A percentile compares a stretch with the other conserved stretches of the same genome.
Evolutionary conservation across 192 early-diverging fungal species (phyloP).

Genomic region (Kickxella alabastrina): DNA sequence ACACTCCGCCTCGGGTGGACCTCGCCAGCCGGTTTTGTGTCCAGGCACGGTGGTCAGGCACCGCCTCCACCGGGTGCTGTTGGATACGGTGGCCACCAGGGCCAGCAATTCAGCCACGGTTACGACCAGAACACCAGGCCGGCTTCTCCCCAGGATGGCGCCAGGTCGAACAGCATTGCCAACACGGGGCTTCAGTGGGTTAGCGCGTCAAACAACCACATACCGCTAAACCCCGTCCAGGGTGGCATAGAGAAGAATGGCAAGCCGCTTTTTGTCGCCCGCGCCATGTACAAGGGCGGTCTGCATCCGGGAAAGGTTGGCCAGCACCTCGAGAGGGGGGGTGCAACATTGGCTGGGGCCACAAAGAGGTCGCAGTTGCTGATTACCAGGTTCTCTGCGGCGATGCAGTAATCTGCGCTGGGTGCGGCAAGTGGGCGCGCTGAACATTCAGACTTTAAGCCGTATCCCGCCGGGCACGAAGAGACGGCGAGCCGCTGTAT

Average conservation of each 20-base stretch:
- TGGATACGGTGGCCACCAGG: too few relatives aligned
- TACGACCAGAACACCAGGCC: background rate
- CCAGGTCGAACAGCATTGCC: background rate
- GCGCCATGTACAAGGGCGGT: slow-evolving; percentile 50
- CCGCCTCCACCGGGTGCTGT: slow-evolving; percentile 15
- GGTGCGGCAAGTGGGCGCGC: slow-evolving; percentile 40
- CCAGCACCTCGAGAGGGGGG: slow-evolving; percentile 41
- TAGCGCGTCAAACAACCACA: slow-evolving; percentile 25
- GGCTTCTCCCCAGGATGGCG: background rate
- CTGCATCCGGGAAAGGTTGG: slow-evolving; percentile 51
- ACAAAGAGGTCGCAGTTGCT: slow-evolving; percentile 50
- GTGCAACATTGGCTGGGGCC: slow-evolving; percentile 51
- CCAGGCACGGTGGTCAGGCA: slow-evolving; percentile 9
- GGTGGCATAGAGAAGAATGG: slow-evolving; percentile 57
- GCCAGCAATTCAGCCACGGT: too few relatives aligned
- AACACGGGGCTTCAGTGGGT: slow-evolving; percentile 31
- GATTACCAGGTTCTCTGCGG: slow-evolving; percentile 62
- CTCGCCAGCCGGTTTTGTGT: too few relatives aligned
- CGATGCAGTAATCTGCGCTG: slow-evolving; percentile 54
- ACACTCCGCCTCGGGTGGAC: slow-evolving; percentile 13
- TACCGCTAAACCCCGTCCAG: slow-evolving; percentile 53
- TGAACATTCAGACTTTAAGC: slow-evolving; percentile 36
- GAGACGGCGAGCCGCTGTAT: slow-evolving; percentile 45
- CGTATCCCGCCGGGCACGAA: slow-evolving; percentile 37
- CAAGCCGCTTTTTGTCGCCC: slow-evolving; percentile 55